Percentiles rank a stretch among this genome's conserved stretches.
phyloP scores from a whole-genome alignment of 768 basidiomycete species.

The Suillus alpinus region DNA sequence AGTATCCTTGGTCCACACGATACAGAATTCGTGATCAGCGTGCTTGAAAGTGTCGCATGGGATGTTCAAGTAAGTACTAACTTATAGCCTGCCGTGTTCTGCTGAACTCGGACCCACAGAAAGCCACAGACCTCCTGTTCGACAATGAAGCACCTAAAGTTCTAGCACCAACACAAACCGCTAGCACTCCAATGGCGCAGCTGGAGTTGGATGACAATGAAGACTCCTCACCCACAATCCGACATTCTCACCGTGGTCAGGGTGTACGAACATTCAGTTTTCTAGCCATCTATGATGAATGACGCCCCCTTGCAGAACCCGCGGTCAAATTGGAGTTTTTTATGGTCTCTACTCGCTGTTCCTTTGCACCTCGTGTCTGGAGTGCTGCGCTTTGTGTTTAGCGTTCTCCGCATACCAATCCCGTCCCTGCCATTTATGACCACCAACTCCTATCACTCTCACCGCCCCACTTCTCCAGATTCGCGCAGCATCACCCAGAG shows the following conservation, averaged over 20 bases:
- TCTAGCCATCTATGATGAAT: constrained; percentile 10
- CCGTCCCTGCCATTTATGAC: constrained; percentile 52
- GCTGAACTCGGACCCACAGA: neutral
- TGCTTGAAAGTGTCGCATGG: constrained; percentile 66
- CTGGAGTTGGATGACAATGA: constrained; percentile 56
- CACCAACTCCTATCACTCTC: constrained; percentile 45
- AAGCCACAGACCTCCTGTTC: constrained; percentile 9
- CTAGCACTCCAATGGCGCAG: constrained; percentile 27
- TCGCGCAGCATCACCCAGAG: constrained; percentile 61
- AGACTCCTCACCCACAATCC: constrained; percentile 25
- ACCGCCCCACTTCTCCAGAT: constrained; percentile 35
- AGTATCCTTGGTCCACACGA: constrained; percentile 36
- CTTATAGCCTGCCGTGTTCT: neutral
- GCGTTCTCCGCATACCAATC: constrained; percentile 64
- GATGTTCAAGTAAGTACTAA: constrained; percentile 58
- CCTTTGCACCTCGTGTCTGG: constrained; percentile 60
- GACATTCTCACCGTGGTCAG: constrained; percentile 12
- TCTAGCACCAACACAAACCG: neutral
- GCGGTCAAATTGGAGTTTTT: constrained; percentile 31
- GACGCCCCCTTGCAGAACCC: constrained; percentile 10
- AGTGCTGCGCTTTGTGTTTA: constrained; percentile 64
- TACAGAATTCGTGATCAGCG: constrained; percentile 55
- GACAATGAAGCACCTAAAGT: neutral
- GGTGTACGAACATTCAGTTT: constrained; percentile 14
- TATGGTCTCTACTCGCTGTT: constrained; percentile 51